Evolutionary conservation across 2,329 filamentous ascomycete genomes (phyloP).

Genomic region (Madurella fahalii): DNA sequence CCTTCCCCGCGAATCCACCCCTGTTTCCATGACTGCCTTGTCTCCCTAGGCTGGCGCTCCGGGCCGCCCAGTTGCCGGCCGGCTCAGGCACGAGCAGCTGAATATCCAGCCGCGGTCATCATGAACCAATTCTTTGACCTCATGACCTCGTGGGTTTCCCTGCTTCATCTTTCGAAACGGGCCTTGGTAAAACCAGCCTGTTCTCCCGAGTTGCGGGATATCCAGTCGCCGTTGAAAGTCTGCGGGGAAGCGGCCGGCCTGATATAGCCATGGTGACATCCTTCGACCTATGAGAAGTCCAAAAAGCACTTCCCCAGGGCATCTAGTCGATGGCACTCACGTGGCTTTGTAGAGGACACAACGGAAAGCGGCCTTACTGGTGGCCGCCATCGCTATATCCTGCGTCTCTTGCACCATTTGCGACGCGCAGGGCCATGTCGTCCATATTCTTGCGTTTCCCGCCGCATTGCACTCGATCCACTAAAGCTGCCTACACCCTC

Average conservation of each 20-base stretch:
- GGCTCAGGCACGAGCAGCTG: background rate
- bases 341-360: too few relatives aligned
- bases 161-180: background rate
- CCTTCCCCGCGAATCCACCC: constrained; percentile 7
- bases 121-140: background rate
- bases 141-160: background rate
- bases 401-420: background rate
- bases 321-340: too few relatives aligned
- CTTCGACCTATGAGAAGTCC: too few relatives aligned
- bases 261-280: too few relatives aligned
- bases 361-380: too few relatives aligned
- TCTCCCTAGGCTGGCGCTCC: constrained; percentile 3
- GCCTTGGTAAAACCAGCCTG: background rate
- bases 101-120: background rate
- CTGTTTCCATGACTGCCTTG: background rate
- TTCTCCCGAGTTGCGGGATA: background rate
- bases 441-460: background rate
- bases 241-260: background rate
- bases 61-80: constrained; percentile 9
- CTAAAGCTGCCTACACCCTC: background rate
- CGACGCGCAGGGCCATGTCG: background rate
- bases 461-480: background rate
- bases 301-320: too few relatives aligned
- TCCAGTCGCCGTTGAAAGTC: background rate
- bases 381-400: too few relatives aligned